These are phyloP conservation scores for Thraustotheca clavata DNA, from an alignment of 352 stramenopile species.

Conservation along the genomic window DNA sequence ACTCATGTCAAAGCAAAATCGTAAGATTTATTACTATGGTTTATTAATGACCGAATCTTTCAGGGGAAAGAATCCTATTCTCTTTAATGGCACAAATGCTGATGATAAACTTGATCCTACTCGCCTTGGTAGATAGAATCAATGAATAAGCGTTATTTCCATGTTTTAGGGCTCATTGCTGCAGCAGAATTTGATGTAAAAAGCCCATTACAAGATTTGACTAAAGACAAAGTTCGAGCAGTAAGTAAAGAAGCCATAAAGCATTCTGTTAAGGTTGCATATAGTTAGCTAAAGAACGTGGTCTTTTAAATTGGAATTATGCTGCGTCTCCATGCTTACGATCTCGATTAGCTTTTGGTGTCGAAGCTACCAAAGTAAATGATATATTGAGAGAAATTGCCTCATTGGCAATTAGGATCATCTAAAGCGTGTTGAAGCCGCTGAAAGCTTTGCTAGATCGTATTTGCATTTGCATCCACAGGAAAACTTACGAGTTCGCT, in stretches of 20 bases:
- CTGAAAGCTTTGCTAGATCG: conserved; percentile 51
- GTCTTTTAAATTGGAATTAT: conserved; percentile 93
- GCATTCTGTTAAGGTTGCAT: neutral
- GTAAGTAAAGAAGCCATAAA: conserved; percentile 20
- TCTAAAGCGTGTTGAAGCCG: conserved; percentile 54
- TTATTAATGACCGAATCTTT: no score
- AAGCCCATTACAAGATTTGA: conserved; percentile 84
- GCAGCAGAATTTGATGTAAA: conserved; percentile 89
- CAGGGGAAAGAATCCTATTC: conserved; percentile 23
- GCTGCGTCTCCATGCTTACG: conserved; percentile 94
- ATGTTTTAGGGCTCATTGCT: conserved; percentile 80
- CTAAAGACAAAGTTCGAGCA: conserved; percentile 85
- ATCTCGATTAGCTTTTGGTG: conserved; percentile 91
- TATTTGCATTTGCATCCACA: conserved; percentile 35
- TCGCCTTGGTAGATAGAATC: conserved; percentile 43
- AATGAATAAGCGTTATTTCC: neutral
- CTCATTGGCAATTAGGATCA: conserved; percentile 33
- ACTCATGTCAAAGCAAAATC: conserved; percentile 32
- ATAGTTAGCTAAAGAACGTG: conserved; percentile 79
- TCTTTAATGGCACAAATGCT: conserved; percentile 98
- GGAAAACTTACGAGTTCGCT: conserved; percentile 66
- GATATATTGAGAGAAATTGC: neutral
- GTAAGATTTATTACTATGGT: neutral
- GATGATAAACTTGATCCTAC: conserved; percentile 93
- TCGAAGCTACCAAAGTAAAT: conserved; percentile 83